Base-by-base conservation (phyloP, 257 asterid genomes). In the Salvia miltiorrhiza region DNA sequence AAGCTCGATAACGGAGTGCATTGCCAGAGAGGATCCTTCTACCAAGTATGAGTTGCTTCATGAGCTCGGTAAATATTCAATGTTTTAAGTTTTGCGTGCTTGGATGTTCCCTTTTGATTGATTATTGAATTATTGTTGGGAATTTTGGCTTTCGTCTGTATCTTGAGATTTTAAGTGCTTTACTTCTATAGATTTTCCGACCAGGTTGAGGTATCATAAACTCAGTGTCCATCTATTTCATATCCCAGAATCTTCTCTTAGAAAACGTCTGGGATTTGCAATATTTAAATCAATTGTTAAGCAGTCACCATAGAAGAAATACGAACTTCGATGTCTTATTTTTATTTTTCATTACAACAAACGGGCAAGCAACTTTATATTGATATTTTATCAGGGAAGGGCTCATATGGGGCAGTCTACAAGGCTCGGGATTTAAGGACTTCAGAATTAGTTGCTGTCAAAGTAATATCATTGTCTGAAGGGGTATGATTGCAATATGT, bases 361-460 rank as follows among this genome's bases (percentile, higher is more conserved):
- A 23, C 69, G 53, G 32, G 30, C 47, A 50, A 17, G 56, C 62
- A 72, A 80, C 64, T 59, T 30, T 69, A 59, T 58, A 47, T 60
- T 69, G 47, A 58, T 65, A 55, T 23, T 62, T 63, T 65, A 77
- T 70, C 85, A 93, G 99, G 99, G 81, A 91, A 94, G 85, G 97
- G 99, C 65, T 94, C 99, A 54, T 91, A 91, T 66, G 97, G 97
- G 66, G 84, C 96, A 57, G 99, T 94, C 50, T 91, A 89, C 73
- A 94, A 94, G 83, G 99, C 99, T 82, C 89, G 99, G 35, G 97
- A 94, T 79, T 61, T 81, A 69, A 80, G 79, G 79, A 94, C 99
- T 63, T 94, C 97, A 65, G 97, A 94, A 70, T 71, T 87, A 85
- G 97, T 94, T 76, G 99, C 99, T 67, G 83, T 94, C 84, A 94